Evolutionary conservation across 2,329 filamentous ascomycete species (phyloP), one percentile per base, ranked within the genome.

Genomic region (Colletotrichum horii): DNA sequence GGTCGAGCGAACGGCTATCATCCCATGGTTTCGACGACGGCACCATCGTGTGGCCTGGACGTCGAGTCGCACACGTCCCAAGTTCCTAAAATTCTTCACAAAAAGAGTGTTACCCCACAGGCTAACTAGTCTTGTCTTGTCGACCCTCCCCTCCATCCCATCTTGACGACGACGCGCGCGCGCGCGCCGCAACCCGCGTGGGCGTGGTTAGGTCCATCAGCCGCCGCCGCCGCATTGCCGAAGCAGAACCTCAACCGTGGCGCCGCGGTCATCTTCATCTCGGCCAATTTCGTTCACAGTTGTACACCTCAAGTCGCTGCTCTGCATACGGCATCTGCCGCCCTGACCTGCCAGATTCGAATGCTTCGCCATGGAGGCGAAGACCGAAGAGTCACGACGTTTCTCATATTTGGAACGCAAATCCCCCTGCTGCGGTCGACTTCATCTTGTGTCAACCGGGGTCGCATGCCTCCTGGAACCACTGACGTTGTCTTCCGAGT

Each of bases 231-330:
- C 52, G 66, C 71, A 61, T 52, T 75, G 66, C 74, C 71, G 71
- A 74, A 62, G 38, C 55, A 66, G 60, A 75, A 75, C 71, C 71
- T 76, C 74, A 74, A 65, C 74, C 38, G 60, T 74, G 66, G 71
- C 60, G 61, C 52, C 52, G 66, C 24, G 34, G 52, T 56, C 66
- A 52, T 76, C 60, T 43, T 76, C 74, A 75, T 75, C 72, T 76
- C 74, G 74, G 66, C 19, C 66, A 26, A 66, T 55, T 75, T 56
- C 71, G 61, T 66, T 74, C 52, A 30, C 66, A 32, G 24, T 28
- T 30, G 62, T 43, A 36, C 66, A 26, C 7, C 48, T 52, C 30
- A 58, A 36, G 69, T 36, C 48, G 64, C 14, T 65, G 43, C 43
- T 16, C 58, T 58, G 67, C 15, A 32, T 38, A 26, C 28, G 71